Conservation (phyloP, 2,329 filamentous ascomycete genomes). For the Diplodia intermedia region DNA sequence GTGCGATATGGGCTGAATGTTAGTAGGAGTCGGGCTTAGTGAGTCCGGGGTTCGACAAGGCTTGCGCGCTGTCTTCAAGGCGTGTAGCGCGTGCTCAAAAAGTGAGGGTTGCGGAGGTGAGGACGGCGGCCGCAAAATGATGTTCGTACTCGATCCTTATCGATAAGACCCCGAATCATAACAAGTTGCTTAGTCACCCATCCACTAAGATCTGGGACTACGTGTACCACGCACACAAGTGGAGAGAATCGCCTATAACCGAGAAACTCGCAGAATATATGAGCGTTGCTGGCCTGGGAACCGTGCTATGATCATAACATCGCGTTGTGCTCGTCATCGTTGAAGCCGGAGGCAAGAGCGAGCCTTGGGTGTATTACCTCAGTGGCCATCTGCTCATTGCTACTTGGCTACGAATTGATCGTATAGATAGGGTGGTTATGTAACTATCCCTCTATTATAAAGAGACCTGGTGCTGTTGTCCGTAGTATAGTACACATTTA, state of each 20-base stretch:
- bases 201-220: neutral
- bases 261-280: neutral
- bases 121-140: constrained; percentile 12
- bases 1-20: constrained; percentile 4
- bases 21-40: neutral
- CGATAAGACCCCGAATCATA: constrained; percentile 4
- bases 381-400: neutral
- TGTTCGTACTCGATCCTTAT: neutral
- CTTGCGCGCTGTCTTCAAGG: neutral
- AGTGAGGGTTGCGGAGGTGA: constrained; percentile 18
- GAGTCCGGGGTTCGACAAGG: neutral
- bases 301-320: neutral
- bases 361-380: neutral
- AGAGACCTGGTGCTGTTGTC: neutral
- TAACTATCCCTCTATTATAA: too few species aligned
- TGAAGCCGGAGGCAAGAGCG: neutral
- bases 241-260: neutral
- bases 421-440: neutral
- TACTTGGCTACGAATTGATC: neutral
- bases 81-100: neutral
- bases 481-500: too few species aligned
- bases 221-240: neutral
- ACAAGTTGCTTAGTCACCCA: constrained; percentile 4
- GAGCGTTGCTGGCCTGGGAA: neutral
- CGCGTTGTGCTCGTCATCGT: neutral